Base-by-base conservation (phyloP, 139 green algal species). In the Zygnema cylindricum region DNA sequence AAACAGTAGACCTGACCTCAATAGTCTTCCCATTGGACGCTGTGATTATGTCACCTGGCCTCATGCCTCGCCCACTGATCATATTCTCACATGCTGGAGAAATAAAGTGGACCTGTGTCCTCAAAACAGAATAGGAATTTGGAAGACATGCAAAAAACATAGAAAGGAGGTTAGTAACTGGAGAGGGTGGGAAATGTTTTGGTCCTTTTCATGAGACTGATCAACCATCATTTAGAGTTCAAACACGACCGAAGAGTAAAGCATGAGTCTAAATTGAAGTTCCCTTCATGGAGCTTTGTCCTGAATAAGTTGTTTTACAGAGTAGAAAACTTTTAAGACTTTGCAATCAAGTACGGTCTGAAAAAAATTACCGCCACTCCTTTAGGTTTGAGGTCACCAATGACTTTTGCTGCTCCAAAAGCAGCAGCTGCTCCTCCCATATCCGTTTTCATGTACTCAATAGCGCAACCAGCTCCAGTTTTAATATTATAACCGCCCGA, bases 21-120 rank as follows among this genome's bases (percentile, higher is more conserved):
- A 98, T 94, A 11, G 96, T 98, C 92, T 97, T 98, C 40, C 97
- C 97, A 71, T 96, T 98, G 41, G 96, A 95, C 0, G 95, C 93
- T 7, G 94, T 97, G 77, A 99, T 91, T 73, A 99, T 94, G 88
- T 99, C 97, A 16, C 97, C 97, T 0, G 97, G 97, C 0, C 95
- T 93, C 92, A 98, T 93, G n/a, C 95, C 97, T 33, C 90, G 89
- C 57, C 92, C 93, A 81, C 92, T 93, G n/a, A 99, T 94, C 97
- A 99, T 98, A 94, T 99, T 99, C 90, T 99, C 97, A 93, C 97
- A 99, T 0, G 94, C 86, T 1, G 97, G 96, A 11, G 96, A 92
- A 69, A 99, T 97, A 91, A 99, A 98, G 93, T 99, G 97, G 21
- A 91, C 86, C 81, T 91, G 78, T n/a, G n/a, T n/a, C n/a, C n/a